Evolutionary conservation across 2,329 filamentous ascomycete species (phyloP), one percentile per base, ranked within the genome.

Genomic region (Microsporum audouinii): DNA sequence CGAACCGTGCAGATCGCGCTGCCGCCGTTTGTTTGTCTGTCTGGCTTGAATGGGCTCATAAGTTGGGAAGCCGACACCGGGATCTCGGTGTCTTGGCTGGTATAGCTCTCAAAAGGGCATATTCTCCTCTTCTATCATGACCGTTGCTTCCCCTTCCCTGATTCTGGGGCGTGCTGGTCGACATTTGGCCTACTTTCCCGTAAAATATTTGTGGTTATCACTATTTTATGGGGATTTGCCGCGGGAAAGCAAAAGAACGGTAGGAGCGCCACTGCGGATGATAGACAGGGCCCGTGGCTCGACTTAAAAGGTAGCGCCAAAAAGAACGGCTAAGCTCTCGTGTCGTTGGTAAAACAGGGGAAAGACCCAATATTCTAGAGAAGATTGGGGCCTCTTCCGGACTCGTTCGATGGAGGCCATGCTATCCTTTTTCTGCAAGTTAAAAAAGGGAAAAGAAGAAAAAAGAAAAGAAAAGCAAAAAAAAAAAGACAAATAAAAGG

Each of bases 221-320:
- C 8, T 36, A 55, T 36, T 55, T 55, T 55, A 55, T 55, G 51
- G 51, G 51, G 51, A 55, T 23, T 55, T 55, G 51, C 51, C 51
- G 51, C 51, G 51, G 51, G 51, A 55, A 55, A 55, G 51, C 14
- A 55, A 55, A 38, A 55, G 51, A 55, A 55, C 51, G 29, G 51
- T 55, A 55, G 51, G 51, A 55, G 51, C 51, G 51, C 51, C 31
- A 34, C 51, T 34, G 51, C 51, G 51, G 51, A 55, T 55, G 51
- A 55, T 55, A 55, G 51, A 55, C 51, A 55, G 51, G 51, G 51
- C 51, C 51, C 51, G 51, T 55, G 51, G 51, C 51, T 55, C 51
- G 51, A 55, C 51, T 55, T 23, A 23, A 23, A 55, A 23, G 51
- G 51, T 55, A 36, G 51, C 51, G 51, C 51, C 51, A 53, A 27